Conservation (phyloP, 2,329 filamentous ascomycete genomes). For the Colletotrichum sp. region DNA sequence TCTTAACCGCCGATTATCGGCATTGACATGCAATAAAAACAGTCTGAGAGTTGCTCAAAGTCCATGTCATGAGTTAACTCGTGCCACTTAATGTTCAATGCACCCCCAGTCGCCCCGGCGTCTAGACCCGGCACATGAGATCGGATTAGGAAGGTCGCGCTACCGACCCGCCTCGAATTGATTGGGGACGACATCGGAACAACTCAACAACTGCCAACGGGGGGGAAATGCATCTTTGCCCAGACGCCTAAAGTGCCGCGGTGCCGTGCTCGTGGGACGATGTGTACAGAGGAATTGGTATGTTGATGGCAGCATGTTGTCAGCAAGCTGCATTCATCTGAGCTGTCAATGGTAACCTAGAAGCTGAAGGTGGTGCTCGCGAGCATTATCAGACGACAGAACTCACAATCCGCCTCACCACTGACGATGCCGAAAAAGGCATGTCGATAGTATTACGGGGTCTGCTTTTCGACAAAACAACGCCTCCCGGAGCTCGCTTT, state of each 20-base stretch:
- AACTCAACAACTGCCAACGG: neutral
- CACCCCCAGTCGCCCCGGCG: neutral
- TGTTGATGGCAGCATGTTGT: neutral
- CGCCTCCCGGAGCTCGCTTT: neutral
- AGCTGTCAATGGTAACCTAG: neutral
- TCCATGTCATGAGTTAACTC: neutral
- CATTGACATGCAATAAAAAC: neutral
- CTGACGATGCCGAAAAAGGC: neutral
- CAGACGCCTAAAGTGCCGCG: slow-evolving; percentile 2
- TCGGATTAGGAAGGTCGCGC: slow-evolving; percentile 13
- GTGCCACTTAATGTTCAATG: neutral
- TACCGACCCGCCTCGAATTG: neutral
- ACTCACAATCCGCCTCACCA: neutral
- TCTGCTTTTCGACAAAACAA: neutral
- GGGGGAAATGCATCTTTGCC: neutral
- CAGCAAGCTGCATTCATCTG: neutral
- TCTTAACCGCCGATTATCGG: neutral
- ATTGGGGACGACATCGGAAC: neutral
- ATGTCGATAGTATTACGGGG: neutral
- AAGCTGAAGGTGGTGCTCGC: neutral
- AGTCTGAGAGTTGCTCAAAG: neutral
- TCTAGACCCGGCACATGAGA: slow-evolving; percentile 1
- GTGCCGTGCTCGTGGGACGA: neutral
- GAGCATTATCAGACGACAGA: neutral
- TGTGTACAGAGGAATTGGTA: neutral